Percentiles rank a stretch among this genome's conserved stretches.
phyloP scores from a whole-genome alignment of 2,329 filamentous ascomycete species.

The Annulohypoxylon truncatum region DNA sequence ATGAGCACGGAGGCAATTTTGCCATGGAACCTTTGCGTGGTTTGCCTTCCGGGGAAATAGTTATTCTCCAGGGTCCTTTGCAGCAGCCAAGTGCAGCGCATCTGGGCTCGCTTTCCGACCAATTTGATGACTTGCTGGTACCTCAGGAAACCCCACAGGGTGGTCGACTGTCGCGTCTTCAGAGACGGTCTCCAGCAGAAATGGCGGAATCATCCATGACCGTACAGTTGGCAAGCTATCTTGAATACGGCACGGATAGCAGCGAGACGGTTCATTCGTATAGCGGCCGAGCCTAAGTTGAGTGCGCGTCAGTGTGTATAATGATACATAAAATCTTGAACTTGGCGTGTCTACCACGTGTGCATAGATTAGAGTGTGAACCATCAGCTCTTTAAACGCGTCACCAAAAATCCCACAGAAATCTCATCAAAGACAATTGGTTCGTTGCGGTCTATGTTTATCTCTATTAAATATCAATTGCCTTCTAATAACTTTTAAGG shows the following conservation, averaged over 20 bases:
- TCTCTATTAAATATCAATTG: not conserved
- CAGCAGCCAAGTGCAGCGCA: not conserved
- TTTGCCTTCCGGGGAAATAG: not conserved
- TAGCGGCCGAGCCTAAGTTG: not conserved
- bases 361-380: too few species aligned
- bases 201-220: slow-evolving; percentile 4
- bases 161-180: not conserved
- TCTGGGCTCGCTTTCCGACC: not conserved
- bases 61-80: not conserved
- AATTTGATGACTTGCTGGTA: not conserved
- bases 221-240: not conserved
- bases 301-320: too few species aligned
- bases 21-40: not conserved
- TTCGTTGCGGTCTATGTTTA: not conserved
- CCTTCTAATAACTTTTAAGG: not conserved
- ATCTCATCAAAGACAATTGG: too few species aligned
- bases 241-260: not conserved
- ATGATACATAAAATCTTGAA: too few species aligned
- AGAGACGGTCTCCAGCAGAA: not conserved
- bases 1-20: not conserved
- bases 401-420: too few species aligned
- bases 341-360: too few species aligned
- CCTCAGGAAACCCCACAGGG: not conserved
- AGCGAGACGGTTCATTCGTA: not conserved
- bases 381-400: too few species aligned